Base-by-base conservation (phyloP, 305 asterid genomes). In the Ruellia speciosa region DNA sequence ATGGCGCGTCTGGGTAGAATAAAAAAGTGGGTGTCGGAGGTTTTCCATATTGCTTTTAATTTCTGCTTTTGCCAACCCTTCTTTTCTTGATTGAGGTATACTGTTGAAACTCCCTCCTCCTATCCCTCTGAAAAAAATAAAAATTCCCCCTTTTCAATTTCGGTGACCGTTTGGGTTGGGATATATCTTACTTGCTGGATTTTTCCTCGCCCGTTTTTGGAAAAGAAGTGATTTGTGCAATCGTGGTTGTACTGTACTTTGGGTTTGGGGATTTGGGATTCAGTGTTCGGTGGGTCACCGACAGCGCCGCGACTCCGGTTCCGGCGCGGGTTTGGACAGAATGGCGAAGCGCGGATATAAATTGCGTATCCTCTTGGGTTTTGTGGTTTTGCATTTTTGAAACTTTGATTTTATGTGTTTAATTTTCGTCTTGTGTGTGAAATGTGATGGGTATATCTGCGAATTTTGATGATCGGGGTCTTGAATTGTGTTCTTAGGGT, bases 281-380 rank as follows among this genome's bases (percentile, higher is more conserved):
- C 7, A 19, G 52, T 14, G 13, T 24, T 49, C 64, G 56, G 57
- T 48, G 18, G 66, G 73, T 39, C 60, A 16, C 62, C 66, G 74
- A 41, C 71, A 54, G 14, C 68, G 78, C 64, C 49, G 66, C 62
- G 66, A 40, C 65, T 63, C 54, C 17, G 72, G 68, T 58, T 54
- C 52, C 19, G 52, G 50, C 64, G 49, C 45, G 52, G 56, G 40
- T 59, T 19, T 18, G 14, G 37, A 46, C 35, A 60, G 66, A 70
- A 93, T 93, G 97, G 89, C 88, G 64, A 84, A 84, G 58, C 94
- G 97, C 31, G 95, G 97, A 35, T 93, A 93, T 65, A 93, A 93
- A 78, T 74, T 93, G 77, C 99, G 97, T 89, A 89, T 86, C 94
- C 94, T 82, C 62, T 79, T 52, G 53, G 6, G 50, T 16, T n/a